Evolutionary conservation across 2,329 filamentous ascomycete species (phyloP), one percentile per base, ranked within the genome.

Genomic region (Colletotrichum sojae): DNA sequence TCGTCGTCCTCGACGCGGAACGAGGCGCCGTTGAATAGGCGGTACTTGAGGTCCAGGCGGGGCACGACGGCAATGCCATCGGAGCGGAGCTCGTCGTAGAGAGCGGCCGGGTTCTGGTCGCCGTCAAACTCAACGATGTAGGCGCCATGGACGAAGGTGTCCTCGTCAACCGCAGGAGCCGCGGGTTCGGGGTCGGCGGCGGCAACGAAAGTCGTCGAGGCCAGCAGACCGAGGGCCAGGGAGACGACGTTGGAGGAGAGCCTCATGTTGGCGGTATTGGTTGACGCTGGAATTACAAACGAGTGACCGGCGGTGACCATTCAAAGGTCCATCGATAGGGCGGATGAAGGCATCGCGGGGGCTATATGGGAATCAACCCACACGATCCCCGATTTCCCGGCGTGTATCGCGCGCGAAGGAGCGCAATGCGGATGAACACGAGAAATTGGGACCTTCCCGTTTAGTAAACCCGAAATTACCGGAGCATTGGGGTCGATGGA

Each of bases 121-220:
- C 71, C 69, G 16, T 73, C 62, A 12, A 76, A 60, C 70, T 76
- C 75, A 31, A 76, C 73, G 43, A 76, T 76, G 54, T 73, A 76
- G 16, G 71, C 71, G n/a, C 75, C 74, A 6, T 67, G 70, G 2
- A 75, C 69, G 49, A 69, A 55, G 18, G 66, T 15, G 16, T 68
- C 60, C 15, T 58, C 46, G n/a, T 64, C 40, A 1, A 53, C 55
- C 6, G 40, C 18, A 15, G 63, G 31, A 3, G 27, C 56, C 10
- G 39, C 18, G 0, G 49, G 58, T 16, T 40, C 27, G 20, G 57
- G 36, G 18, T 36, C 39, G n/a, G 63, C 58, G 18, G 52, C 51
- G 5, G 58, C 43, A 3, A 63, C 51, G 36, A 43, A 40, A 13
- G 58, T 22, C 6, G 63, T 56, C 13, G 57, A 56, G 31, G 58